phyloP scores from a whole-genome alignment of 176 grass and related monocot species.

The Eleusine coracana region DNA sequence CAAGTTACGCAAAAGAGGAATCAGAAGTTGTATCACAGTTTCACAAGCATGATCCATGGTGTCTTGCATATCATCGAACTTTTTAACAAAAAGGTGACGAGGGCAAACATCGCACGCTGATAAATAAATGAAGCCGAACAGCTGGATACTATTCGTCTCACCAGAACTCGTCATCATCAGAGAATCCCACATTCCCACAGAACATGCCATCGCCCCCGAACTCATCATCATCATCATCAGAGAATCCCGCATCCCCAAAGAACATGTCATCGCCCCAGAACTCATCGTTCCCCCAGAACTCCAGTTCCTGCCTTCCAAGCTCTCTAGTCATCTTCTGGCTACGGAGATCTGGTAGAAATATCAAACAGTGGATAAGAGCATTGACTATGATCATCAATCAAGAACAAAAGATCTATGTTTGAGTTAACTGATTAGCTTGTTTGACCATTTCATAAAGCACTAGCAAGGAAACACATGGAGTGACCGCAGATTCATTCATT shows the following conservation, averaged over 20 bases:
- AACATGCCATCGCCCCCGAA: not conserved
- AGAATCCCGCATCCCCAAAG: not conserved
- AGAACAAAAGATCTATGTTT: not conserved
- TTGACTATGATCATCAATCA: not conserved
- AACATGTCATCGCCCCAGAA: not conserved
- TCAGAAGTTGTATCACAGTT: too few species aligned
- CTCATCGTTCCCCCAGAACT: not conserved
- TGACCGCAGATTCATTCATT: not conserved
- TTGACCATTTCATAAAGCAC: not conserved
- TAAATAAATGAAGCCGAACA: not conserved
- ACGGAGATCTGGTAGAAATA: slow-evolving; percentile 24
- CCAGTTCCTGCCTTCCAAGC: slow-evolving; percentile 18
- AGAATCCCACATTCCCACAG: not conserved
- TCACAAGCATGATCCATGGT: too few species aligned
- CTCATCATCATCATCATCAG: not conserved
- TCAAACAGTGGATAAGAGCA: not conserved
- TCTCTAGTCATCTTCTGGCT: not conserved
- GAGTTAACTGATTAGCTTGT: not conserved
- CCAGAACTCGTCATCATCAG: not conserved
- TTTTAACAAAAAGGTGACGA: not conserved
- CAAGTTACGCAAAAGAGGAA: too few species aligned
- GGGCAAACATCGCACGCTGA: not conserved
- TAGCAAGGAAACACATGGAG: not conserved
- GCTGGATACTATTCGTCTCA: not conserved
- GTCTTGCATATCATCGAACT: too few species aligned